These are phyloP conservation scores for Phlyctochytrium planicorne DNA, from an alignment of 192 early-diverging fungal species.

Conservation along the genomic window DNA sequence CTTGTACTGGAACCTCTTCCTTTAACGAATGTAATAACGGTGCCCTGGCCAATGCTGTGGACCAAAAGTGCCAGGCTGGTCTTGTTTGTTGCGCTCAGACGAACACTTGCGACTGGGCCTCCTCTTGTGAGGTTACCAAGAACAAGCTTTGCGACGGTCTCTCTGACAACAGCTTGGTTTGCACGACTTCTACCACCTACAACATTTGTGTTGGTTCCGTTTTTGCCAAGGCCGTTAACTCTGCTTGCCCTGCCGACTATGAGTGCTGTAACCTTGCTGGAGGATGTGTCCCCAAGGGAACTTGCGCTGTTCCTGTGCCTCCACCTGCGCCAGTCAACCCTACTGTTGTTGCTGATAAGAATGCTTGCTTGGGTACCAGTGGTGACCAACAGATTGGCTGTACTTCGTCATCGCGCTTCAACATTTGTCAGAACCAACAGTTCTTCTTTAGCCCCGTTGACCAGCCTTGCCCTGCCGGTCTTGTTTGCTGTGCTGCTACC, in stretches of 20 bases:
- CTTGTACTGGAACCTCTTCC: background rate
- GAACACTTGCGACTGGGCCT: slow-evolving; percentile 9
- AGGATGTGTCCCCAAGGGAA: background rate
- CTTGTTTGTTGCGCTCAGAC: slow-evolving; percentile 21
- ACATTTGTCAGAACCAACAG: background rate
- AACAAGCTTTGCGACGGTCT: slow-evolving; percentile 5
- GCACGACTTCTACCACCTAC: background rate
- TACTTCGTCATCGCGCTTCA: background rate
- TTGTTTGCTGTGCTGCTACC: slow-evolving; percentile 3
- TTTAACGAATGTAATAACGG: slow-evolving; percentile 1
- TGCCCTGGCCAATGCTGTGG: background rate
- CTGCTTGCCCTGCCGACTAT: background rate
- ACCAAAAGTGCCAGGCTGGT: slow-evolving; percentile 1
- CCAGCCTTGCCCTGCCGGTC: slow-evolving; percentile 7
- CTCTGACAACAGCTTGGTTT: slow-evolving; percentile 4
- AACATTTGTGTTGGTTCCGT: slow-evolving; percentile 9
- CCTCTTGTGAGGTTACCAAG: background rate
- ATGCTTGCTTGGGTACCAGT: background rate
- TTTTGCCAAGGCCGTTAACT: background rate
- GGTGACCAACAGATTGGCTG: background rate
- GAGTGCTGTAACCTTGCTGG: background rate
- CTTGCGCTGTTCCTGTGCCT: background rate
- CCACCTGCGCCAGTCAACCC: background rate
- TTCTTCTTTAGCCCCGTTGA: background rate
- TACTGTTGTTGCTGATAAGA: background rate